Evolutionary conservation across 352 stramenopile genomes (phyloP).

Genomic region (Phytophthora agathidicida): DNA sequence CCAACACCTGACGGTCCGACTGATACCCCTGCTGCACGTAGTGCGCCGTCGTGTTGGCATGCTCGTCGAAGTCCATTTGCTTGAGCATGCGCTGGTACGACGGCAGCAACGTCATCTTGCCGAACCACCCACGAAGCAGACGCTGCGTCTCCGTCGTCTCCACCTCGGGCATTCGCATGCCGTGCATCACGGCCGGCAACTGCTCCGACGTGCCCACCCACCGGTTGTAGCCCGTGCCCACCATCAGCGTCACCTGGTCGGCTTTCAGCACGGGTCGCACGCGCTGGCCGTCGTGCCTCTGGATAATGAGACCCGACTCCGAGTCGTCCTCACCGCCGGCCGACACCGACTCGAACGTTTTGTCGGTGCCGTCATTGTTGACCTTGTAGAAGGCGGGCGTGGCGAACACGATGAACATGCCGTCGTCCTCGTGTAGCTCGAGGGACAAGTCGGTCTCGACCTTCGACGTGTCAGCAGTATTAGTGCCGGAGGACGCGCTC

Average conservation of each 20-base stretch:
- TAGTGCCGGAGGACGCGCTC: conserved; percentile 1
- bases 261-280: conserved; percentile 58
- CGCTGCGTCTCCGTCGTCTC: conserved; percentile 35
- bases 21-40: conserved; percentile 37
- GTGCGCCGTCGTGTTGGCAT: conserved; percentile 39
- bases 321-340: conserved; percentile 31
- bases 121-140: conserved; percentile 57
- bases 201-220: conserved; percentile 55
- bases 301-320: conserved; percentile 62
- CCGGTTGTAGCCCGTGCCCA: conserved; percentile 58
- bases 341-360: conserved; percentile 31
- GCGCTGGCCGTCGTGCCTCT: conserved; percentile 42
- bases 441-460: conserved; percentile 50
- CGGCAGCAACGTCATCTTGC: conserved; percentile 69
- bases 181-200: conserved; percentile 62
- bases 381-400: conserved; percentile 63
- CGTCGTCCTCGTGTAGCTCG: conserved; percentile 62
- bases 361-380: conserved; percentile 28
- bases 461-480: conserved; percentile 1
- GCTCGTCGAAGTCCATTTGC: conserved; percentile 53
- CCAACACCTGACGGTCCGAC: conserved; percentile 39
- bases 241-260: conserved; percentile 64
- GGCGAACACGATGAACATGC: conserved; percentile 63
- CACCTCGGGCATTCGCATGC: conserved; percentile 56
- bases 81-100: conserved; percentile 59